Conservation (phyloP, 2,329 filamentous ascomycete species). For the Dothideomycetes sp. region DNA sequence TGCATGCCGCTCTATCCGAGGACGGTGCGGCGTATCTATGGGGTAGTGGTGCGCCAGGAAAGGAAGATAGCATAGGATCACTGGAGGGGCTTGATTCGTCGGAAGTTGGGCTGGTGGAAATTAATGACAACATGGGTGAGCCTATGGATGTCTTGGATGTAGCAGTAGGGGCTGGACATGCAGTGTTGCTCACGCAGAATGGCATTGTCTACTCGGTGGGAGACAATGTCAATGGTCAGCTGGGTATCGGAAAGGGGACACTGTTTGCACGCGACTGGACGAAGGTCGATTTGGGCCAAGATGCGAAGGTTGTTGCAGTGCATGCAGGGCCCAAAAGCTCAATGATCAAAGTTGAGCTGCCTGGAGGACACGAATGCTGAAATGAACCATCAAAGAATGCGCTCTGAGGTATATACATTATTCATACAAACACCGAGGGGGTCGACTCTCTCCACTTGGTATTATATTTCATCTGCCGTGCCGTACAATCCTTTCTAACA, state of each 20-base stretch:
- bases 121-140: conserved; percentile 30
- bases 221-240: conserved; percentile 47
- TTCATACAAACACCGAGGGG: no score
- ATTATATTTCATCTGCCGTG: no score
- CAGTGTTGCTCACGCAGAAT: conserved; percentile 42
- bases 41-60: conserved; percentile 31
- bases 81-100: conserved; percentile 13
- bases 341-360: conserved; percentile 4
- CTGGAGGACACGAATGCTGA: no score
- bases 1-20: conserved; percentile 46
- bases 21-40: conserved; percentile 51
- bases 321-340: conserved; percentile 5
- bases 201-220: conserved; percentile 46
- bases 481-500: no score
- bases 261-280: conserved; percentile 17
- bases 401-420: no score
- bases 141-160: conserved; percentile 42
- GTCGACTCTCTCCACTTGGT: no score
- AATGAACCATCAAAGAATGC: no score
- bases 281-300: conserved; percentile 8
- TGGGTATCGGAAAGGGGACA: conserved; percentile 30
- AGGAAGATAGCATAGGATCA: conserved; percentile 12
- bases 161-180: conserved; percentile 47
- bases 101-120: conserved; percentile 19
- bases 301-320: neutral